Percentiles rank a stretch among this genome's conserved stretches.
These are phyloP conservation scores for Solanum stenotomum DNA, from an alignment of 257 asterid genomes.

Conservation along the genomic window DNA sequence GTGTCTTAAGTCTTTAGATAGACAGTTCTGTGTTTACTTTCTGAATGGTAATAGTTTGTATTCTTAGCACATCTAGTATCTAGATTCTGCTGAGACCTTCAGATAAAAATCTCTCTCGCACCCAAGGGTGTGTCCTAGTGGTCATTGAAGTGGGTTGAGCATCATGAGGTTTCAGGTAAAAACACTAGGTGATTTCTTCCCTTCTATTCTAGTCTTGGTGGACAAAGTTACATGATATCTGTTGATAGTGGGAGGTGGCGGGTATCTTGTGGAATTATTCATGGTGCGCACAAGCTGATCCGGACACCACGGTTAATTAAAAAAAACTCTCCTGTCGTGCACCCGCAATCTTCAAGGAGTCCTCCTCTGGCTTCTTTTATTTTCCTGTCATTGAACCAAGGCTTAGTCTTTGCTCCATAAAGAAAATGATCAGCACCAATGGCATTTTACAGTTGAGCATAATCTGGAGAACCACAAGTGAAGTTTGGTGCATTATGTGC, in stretches of 20 bases:
- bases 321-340: neutral
- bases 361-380: neutral
- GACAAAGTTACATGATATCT: neutral
- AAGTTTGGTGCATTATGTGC: neutral
- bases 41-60: neutral
- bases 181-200: neutral
- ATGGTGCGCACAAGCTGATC: neutral
- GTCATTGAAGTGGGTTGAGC: neutral
- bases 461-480: neutral
- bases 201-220: neutral
- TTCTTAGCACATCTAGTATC: neutral
- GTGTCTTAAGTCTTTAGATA: slow-evolving; percentile 6
- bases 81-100: neutral
- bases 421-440: neutral
- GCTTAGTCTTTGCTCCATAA: neutral
- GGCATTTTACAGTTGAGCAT: neutral
- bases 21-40: neutral
- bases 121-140: neutral
- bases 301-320: neutral
- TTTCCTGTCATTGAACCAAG: neutral
- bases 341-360: neutral
- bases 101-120: neutral
- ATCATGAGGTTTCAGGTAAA: neutral
- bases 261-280: neutral
- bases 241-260: neutral